Evolutionary conservation across 23 red algal species (phyloP), one percentile per base, ranked within the genome.

Genomic region (Chondrus crispus): DNA sequence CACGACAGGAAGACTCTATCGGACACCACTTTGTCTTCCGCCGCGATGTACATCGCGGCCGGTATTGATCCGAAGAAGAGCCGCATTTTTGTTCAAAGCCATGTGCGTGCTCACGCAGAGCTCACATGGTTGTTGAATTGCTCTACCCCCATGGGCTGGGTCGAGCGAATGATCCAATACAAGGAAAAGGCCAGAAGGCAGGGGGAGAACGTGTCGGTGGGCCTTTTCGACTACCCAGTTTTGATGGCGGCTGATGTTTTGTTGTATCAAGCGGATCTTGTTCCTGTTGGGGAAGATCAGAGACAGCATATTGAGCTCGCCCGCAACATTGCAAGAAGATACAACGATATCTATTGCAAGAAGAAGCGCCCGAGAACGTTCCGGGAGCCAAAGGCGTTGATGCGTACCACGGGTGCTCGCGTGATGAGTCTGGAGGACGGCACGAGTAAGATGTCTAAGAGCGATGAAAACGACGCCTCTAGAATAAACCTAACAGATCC

Each of bases 81-180:
- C 45, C 78, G 76, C 44, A 96, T 99, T 47, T 99, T 99, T 75
- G 87, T 99, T 49, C 97, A 99, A 78, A 91, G 84, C 37, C 97
- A 99, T 62, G 97, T 99, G 35, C 78, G 57, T 33, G 97, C 93
- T 4, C 97, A 99, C 52, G 94, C 95, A 29, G 97, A 99, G 80
- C 88, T 99, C 20, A 94, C 94, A 16, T 99, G 97, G 97, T 69
- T 99, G 30, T 73, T 99, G n/a, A 99, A 99, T 85, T 99, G 97
- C 57, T 60, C 82, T 32, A 99, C 97, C 11, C 97, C 97, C 2
- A 89, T 99, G 41, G 83, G 89, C 38, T 99, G 97, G 97, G 76
- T 99, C 42, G 90, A 99, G 82, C 94, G 88, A 41, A 99, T 96
- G 95, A 99, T 95, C 54, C 95, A 97, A 66, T 97, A 86, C 79